Conservation (phyloP, 129 eudicot genomes). For the Kitagawia praeruptora region DNA sequence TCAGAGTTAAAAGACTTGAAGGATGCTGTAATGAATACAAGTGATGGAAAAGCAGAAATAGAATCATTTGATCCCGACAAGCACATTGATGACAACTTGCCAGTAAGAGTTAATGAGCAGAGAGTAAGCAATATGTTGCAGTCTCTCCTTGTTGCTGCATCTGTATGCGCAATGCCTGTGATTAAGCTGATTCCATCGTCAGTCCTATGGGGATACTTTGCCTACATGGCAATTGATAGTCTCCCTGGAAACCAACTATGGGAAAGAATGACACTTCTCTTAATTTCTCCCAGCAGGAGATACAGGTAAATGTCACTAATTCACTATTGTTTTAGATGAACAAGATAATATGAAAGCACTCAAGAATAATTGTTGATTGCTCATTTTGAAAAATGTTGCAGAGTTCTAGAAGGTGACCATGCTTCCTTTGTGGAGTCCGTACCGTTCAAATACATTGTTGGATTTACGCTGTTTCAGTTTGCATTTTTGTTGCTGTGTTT, state of each 20-base stretch:
- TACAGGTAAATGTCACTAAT: slow-evolving; percentile 25
- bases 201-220: slow-evolving; percentile 69
- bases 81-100: slow-evolving; percentile 52
- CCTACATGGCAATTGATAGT: slow-evolving; percentile 55
- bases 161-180: slow-evolving; percentile 45
- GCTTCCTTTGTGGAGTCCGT: slow-evolving; percentile 47
- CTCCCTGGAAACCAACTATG: slow-evolving; percentile 57
- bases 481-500: slow-evolving; percentile 34
- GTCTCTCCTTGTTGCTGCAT: slow-evolving; percentile 28
- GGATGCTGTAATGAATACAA: neutral
- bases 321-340: neutral
- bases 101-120: slow-evolving; percentile 73
- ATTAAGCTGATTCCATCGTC: slow-evolving; percentile 67
- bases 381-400: neutral
- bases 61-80: slow-evolving; percentile 11
- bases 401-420: slow-evolving; percentile 45
- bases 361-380: neutral
- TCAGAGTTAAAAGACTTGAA: slow-evolving; percentile 9
- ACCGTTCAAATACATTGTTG: slow-evolving; percentile 35
- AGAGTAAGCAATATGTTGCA: slow-evolving; percentile 66
- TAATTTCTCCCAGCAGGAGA: slow-evolving; percentile 26
- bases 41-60: neutral
- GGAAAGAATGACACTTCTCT: slow-evolving; percentile 41
- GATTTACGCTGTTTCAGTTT: slow-evolving; percentile 41
- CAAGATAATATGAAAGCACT: neutral